Conservation (phyloP, 805 yeast genomes). For the Pichia rugopelliculosa region DNA sequence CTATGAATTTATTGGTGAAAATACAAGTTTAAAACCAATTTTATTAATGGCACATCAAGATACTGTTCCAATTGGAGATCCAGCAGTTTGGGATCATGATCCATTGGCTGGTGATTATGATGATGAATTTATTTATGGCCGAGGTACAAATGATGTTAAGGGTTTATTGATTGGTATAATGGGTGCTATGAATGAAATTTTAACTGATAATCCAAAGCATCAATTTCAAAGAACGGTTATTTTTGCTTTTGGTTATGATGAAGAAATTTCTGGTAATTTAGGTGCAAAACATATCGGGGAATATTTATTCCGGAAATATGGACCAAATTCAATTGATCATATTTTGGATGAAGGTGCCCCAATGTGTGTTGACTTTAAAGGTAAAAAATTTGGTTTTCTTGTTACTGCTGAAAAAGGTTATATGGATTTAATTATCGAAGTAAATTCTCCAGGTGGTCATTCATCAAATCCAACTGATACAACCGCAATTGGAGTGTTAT, state of each 20-base stretch:
- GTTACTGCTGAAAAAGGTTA: constrained; percentile 42
- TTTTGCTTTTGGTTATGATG: constrained; percentile 71
- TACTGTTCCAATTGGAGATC: constrained; percentile 67
- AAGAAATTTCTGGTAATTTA: constrained; percentile 56
- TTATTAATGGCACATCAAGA: constrained; percentile 74
- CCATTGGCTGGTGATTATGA: constrained; percentile 63
- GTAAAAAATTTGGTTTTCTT: constrained; percentile 34
- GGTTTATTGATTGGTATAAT: constrained; percentile 56
- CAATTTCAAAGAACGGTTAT: constrained; percentile 44
- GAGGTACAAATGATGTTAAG: constrained; percentile 75
- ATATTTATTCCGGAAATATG: constrained; percentile 45
- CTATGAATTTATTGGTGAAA: constrained; percentile 54
- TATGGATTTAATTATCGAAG: constrained; percentile 38
- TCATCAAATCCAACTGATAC: constrained; percentile 58
- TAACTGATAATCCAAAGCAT: constrained; percentile 44
- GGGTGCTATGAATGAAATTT: constrained; percentile 53
- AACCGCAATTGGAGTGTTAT: constrained; percentile 66
- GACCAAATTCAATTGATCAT: constrained; percentile 50
- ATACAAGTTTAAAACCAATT: constrained; percentile 47
- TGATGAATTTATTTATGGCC: constrained; percentile 60
- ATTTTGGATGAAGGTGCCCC: constrained; percentile 49
- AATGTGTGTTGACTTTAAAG: constrained; percentile 27
- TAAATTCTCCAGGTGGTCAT: constrained; percentile 52
- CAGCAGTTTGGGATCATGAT: constrained; percentile 52
- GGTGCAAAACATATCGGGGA: constrained; percentile 53